A percentile compares a stretch with the other conserved stretches of the same genome.
These are phyloP conservation scores for Tilletia setariae DNA, from an alignment of 1,284 basidiomycete genomes.

Conservation along the genomic window DNA sequence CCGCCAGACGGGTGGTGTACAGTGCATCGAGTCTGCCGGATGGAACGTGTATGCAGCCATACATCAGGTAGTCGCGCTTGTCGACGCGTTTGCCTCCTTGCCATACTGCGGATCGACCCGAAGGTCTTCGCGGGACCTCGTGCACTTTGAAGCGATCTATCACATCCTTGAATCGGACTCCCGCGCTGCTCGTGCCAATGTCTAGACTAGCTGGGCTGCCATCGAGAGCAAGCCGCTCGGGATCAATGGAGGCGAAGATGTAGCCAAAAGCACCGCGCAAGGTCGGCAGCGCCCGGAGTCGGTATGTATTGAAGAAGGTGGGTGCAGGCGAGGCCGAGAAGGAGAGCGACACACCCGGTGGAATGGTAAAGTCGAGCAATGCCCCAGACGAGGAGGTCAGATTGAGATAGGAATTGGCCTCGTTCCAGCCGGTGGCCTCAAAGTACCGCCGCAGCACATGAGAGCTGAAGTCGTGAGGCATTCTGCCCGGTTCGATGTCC, in stretches of 20 bases:
- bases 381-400: slow-evolving; percentile 73
- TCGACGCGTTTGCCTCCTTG: slow-evolving; percentile 72
- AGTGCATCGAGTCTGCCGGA: slow-evolving; percentile 82
- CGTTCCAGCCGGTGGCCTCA: slow-evolving; percentile 87
- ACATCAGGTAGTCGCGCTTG: slow-evolving; percentile 80
- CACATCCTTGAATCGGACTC: slow-evolving; percentile 81
- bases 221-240: slow-evolving; percentile 30
- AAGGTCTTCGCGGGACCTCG: slow-evolving; percentile 70
- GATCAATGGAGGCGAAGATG: slow-evolving; percentile 66
- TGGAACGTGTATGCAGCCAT: slow-evolving; percentile 86
- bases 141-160: slow-evolving; percentile 68
- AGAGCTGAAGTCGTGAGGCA: slow-evolving; percentile 55
- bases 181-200: slow-evolving; percentile 31
- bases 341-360: slow-evolving; percentile 72
- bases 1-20: slow-evolving; percentile 71
- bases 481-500: no score
- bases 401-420: slow-evolving; percentile 88
- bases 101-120: slow-evolving; percentile 73
- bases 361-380: slow-evolving; percentile 78
- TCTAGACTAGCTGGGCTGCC: slow-evolving; percentile 54
- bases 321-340: slow-evolving; percentile 85
- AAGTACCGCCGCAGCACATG: slow-evolving; percentile 87
- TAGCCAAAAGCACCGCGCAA: slow-evolving; percentile 90
- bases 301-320: slow-evolving; percentile 78
- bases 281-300: slow-evolving; percentile 84